phyloP scores from a whole-genome alignment of 1,284 basidiomycete species.

The Naganishia sp. region DNA sequence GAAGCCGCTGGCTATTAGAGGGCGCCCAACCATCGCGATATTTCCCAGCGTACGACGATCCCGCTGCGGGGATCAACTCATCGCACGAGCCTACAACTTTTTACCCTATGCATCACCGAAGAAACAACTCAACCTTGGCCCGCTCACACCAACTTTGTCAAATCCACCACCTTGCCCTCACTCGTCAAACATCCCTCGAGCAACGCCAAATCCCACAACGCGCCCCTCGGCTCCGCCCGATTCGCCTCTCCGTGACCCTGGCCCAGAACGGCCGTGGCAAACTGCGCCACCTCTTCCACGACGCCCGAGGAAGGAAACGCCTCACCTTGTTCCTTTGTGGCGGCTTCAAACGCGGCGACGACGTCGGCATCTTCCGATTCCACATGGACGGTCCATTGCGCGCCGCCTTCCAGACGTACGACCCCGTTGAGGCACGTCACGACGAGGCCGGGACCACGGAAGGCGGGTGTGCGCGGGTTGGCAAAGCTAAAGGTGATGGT shows the following conservation, averaged over 20 bases:
- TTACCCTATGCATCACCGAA: no score
- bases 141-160: constrained; percentile 55
- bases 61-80: no score
- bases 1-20: no score
- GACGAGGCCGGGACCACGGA: constrained; percentile 37
- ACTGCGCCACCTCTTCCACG: constrained; percentile 62
- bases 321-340: constrained; percentile 53
- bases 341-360: constrained; percentile 43
- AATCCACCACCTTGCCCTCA: constrained; percentile 63
- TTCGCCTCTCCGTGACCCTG: constrained; percentile 36
- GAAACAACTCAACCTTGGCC: no score
- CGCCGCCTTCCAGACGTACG: constrained; percentile 51
- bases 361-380: constrained; percentile 56
- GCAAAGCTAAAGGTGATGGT: constrained; percentile 47
- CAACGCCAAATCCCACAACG: constrained; percentile 71
- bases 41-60: no score
- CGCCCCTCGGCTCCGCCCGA: constrained; percentile 51
- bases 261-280: constrained; percentile 60
- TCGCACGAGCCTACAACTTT: no score
- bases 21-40: no score
- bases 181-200: constrained; percentile 75
- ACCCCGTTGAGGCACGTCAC: constrained; percentile 47
- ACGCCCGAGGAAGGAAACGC: constrained; percentile 60
- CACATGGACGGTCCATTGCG: constrained; percentile 62
- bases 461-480: constrained; percentile 39